Percentiles rank a stretch among this genome's conserved stretches.
Evolutionary conservation across 805 yeast species (phyloP).

Genomic region (Saccharomycopsis selenospora): DNA sequence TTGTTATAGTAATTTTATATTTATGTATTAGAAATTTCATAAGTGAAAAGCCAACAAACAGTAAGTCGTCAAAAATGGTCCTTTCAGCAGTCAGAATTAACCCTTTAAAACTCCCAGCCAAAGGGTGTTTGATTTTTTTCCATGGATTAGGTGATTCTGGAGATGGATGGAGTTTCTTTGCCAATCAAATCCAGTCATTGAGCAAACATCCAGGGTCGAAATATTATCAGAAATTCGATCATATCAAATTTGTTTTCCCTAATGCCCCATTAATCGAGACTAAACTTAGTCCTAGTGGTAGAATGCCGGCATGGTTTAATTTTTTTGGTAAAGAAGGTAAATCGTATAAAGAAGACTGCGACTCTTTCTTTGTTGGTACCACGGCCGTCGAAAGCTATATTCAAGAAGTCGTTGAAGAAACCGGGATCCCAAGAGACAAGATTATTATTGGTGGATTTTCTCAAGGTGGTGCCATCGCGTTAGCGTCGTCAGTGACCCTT

Average conservation of each 20-base stretch:
- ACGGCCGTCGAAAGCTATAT: slow-evolving; percentile 40
- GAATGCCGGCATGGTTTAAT: slow-evolving; percentile 87
- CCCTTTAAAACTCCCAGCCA: slow-evolving; percentile 30
- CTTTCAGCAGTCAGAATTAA: slow-evolving; percentile 33
- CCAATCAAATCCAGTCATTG: slow-evolving; percentile 45
- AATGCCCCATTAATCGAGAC: slow-evolving; percentile 75
- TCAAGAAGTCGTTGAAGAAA: slow-evolving; percentile 41
- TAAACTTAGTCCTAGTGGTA: slow-evolving; percentile 55
- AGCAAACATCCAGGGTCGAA: slow-evolving; percentile 19
- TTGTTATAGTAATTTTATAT: too few species aligned
- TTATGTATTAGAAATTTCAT: too few species aligned
- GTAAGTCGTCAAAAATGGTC: slow-evolving; percentile 19
- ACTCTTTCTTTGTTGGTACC: slow-evolving; percentile 47
- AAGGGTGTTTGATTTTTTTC: slow-evolving; percentile 64
- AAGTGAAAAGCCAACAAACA: too few species aligned
- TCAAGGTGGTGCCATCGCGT: slow-evolving; percentile 82
- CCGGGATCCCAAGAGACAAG: slow-evolving; percentile 51
- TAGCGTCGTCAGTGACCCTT: slow-evolving; percentile 47
- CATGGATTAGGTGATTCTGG: slow-evolving; percentile 95
- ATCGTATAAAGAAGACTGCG: slow-evolving; percentile 36
- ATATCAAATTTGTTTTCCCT: slow-evolving; percentile 77
- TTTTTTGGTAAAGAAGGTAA: slow-evolving; percentile 48
- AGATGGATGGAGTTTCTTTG: slow-evolving; percentile 79
- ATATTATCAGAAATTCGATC: slow-evolving; percentile 36
- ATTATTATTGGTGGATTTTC: slow-evolving; percentile 93